Base-by-base conservation (phyloP, 2,329 filamentous ascomycete genomes). In the Raffaelea albimanens region DNA sequence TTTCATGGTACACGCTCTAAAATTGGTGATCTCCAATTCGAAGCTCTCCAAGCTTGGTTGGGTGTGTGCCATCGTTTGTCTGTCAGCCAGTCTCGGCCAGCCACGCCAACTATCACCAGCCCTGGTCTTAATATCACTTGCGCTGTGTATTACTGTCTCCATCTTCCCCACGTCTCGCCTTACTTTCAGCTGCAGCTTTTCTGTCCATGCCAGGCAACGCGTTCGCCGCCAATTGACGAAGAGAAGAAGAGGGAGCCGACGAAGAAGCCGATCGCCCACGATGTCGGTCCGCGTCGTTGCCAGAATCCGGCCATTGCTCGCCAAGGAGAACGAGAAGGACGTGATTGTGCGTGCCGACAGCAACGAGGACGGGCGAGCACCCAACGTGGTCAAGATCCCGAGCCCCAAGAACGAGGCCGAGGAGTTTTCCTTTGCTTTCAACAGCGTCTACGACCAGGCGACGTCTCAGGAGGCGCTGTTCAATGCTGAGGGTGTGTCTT, bases 341-440 rank as follows among this genome's bases (percentile, higher is more conserved):
- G 77, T 87, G 51, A 95, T 97, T 57, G 83, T 97, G 55, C 72
- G 69, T 43, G 76, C 81, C 9, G 82, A 82, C 43, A 78, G 75
- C 52, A 76, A 72, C 49, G 76, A 82, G 45, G 68, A 77, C 42
- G 76, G 76, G 55, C 76, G 73, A 54, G 73, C 80, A 19, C 79
- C 76, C 52, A 82, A 75, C 22, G 69, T 94, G 25, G 81, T 97
- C 60, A 84, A 85, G 63, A 94, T 97, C 58, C 91, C 91, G 3
- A 96, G 89, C 61, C 90, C 91, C 0, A 95, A 93, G 70, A 96
- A 96, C 60, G 86, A 87, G 54, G 72, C 77, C 20, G 91, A 97
- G 66, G 85, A 90, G 60, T 97, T 90, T 67, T 89, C 85, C 46
- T 98, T 97, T 63, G 80, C 90, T 45, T 97, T 97, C 74, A 94